Conservation (phyloP, 2,329 filamentous ascomycete genomes). For the Venturia effusa region DNA sequence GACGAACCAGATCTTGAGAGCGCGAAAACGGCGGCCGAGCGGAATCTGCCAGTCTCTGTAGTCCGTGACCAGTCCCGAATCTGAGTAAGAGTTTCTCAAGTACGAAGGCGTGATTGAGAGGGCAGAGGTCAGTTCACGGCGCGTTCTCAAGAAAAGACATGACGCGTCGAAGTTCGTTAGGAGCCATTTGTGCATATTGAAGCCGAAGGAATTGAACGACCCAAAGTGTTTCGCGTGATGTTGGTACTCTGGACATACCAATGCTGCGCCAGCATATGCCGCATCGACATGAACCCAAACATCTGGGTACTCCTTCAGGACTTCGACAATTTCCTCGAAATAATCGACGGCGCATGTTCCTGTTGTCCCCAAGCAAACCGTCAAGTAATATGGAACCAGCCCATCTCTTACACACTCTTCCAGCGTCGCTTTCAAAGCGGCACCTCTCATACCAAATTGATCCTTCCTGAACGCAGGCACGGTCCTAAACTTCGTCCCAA, state of each 20-base stretch:
- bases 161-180: conserved; percentile 80
- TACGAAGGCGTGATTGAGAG: conserved; percentile 72
- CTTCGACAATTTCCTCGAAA: conserved; percentile 55
- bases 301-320: conserved; percentile 42
- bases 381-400: conserved; percentile 78
- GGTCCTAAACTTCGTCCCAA: conserved; percentile 69
- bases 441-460: conserved; percentile 60
- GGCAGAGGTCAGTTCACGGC: conserved; percentile 66
- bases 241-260: conserved; percentile 73
- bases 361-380: conserved; percentile 74
- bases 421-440: conserved; percentile 50
- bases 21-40: conserved; percentile 76
- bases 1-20: conserved; percentile 93
- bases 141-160: conserved; percentile 67
- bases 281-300: conserved; percentile 93
- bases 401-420: conserved; percentile 55
- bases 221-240: conserved; percentile 51
- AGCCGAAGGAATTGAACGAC: conserved; percentile 76
- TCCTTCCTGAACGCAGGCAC: conserved; percentile 53
- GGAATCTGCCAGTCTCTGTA: conserved; percentile 98
- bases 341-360: conserved; percentile 82
- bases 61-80: conserved; percentile 77
- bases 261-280: conserved; percentile 79
- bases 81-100: conserved; percentile 69
- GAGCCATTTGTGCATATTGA: conserved; percentile 98